Percentiles rank a stretch among this genome's conserved stretches.
These are phyloP conservation scores for Eucommia ulmoides DNA, from an alignment of 257 asterid genomes.

Conservation along the genomic window DNA sequence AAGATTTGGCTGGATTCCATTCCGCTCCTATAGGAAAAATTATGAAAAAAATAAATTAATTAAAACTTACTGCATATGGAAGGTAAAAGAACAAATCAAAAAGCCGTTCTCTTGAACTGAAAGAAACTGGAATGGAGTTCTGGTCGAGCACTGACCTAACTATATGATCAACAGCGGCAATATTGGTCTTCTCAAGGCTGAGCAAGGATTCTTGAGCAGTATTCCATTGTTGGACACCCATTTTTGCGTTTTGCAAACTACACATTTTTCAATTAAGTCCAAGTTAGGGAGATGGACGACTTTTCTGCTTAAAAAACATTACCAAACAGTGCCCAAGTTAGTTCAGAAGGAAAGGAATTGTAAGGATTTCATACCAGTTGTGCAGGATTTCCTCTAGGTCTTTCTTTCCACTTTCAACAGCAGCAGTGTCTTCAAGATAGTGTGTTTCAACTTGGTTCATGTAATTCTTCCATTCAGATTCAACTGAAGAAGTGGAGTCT, in stretches of 20 bases:
- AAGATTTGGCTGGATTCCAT: conserved; percentile 58
- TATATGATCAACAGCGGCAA: conserved; percentile 59
- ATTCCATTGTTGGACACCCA: conserved; percentile 80
- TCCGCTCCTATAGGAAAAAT: conserved; percentile 49
- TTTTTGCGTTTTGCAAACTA: conserved; percentile 81
- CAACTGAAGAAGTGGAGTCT: conserved; percentile 50
- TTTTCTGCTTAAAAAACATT: neutral
- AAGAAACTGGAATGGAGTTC: conserved; percentile 2
- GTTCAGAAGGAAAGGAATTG: neutral
- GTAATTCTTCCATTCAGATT: conserved; percentile 59
- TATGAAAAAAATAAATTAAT: no score
- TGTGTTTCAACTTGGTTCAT: conserved; percentile 50
- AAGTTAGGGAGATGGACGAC: neutral
- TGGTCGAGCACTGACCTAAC: conserved; percentile 38
- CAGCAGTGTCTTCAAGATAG: conserved; percentile 57
- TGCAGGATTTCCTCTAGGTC: conserved; percentile 56
- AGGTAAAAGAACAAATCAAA: conserved; percentile 2
- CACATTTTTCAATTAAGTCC: conserved; percentile 6
- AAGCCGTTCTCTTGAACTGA: conserved; percentile 4
- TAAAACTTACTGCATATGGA: no score
- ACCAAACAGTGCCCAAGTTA: neutral
- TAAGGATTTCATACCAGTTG: conserved; percentile 46
- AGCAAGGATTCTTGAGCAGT: conserved; percentile 71
- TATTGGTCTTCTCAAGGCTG: conserved; percentile 56
- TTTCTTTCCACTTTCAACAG: conserved; percentile 61